Percentiles rank a stretch among this genome's conserved stretches.
Evolutionary conservation across 148 eudicot genomes (phyloP).

Genomic region (Euryodendron excelsum): DNA sequence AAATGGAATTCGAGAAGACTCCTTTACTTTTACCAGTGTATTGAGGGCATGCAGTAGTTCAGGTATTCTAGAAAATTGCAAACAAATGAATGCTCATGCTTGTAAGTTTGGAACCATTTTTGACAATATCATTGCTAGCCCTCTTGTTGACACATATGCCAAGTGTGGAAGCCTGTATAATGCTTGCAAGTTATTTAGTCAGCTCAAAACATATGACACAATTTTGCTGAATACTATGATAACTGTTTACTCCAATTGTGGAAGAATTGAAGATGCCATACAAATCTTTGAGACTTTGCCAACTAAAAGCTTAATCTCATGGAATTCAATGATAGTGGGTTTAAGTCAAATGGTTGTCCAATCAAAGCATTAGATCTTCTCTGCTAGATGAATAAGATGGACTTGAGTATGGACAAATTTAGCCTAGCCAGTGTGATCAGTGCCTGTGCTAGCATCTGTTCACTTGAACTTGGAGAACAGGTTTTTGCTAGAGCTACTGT

Average conservation of each 20-base stretch:
- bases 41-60: slow-evolving; percentile 54
- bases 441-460: slow-evolving; percentile 69
- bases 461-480: slow-evolving; percentile 73
- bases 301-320: slow-evolving; percentile 69
- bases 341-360: slow-evolving; percentile 70
- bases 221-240: slow-evolving; percentile 83
- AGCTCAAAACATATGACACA: slow-evolving; percentile 67
- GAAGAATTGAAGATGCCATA: slow-evolving; percentile 75
- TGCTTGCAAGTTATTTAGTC: slow-evolving; percentile 63
- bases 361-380: slow-evolving; percentile 55
- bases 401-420: slow-evolving; percentile 51
- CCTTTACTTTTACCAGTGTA: slow-evolving; percentile 59
- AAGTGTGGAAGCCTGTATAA: slow-evolving; percentile 55
- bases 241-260: slow-evolving; percentile 60
- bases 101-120: slow-evolving; percentile 46
- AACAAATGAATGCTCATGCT: slow-evolving; percentile 60
- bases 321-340: slow-evolving; percentile 88
- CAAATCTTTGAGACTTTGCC: slow-evolving; percentile 52
- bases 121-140: slow-evolving; percentile 54
- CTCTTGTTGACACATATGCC: slow-evolving; percentile 67
- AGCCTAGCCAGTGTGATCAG: slow-evolving; percentile 79
- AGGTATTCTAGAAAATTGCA: slow-evolving; percentile 42
- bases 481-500: slow-evolving; percentile 58
- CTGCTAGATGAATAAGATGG: slow-evolving; percentile 50
- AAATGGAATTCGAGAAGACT: slow-evolving; percentile 43